Evolutionary conservation across 2,329 filamentous ascomycete species (phyloP).

Genomic region (Alternaria angustiovoidea): DNA sequence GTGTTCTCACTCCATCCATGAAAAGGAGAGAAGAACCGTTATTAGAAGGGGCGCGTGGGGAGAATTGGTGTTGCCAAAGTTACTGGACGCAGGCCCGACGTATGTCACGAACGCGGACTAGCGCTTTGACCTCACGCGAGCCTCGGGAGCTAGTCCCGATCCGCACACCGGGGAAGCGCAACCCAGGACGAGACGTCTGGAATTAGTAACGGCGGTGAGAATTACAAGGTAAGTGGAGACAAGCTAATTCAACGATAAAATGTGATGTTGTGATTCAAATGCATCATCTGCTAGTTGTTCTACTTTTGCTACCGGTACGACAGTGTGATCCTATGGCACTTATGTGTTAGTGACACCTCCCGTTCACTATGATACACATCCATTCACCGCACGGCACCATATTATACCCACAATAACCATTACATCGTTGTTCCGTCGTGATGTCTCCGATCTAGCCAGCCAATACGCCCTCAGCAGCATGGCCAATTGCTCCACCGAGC

Average conservation of each 20-base stretch:
- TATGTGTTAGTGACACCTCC: slow-evolving; percentile 7
- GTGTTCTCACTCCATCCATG: slow-evolving; percentile 42
- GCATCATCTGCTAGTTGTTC: neutral
- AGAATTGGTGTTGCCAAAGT: slow-evolving; percentile 26
- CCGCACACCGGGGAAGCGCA: slow-evolving; percentile 17
- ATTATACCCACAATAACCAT: neutral
- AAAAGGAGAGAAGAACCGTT: slow-evolving; percentile 31
- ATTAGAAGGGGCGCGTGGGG: slow-evolving; percentile 12
- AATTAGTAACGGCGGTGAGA: slow-evolving; percentile 11
- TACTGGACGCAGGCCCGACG: slow-evolving; percentile 19
- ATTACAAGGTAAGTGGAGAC: neutral
- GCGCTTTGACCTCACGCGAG: slow-evolving; percentile 25
- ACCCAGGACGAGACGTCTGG: slow-evolving; percentile 1
- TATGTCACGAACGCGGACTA: slow-evolving; percentile 32
- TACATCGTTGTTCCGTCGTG: neutral
- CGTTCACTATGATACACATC: slow-evolving; percentile 14
- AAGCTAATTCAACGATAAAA: neutral
- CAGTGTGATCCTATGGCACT: slow-evolving; percentile 4
- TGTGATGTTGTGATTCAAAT: neutral
- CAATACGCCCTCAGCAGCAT: slow-evolving; percentile 45
- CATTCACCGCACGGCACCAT: slow-evolving; percentile 17
- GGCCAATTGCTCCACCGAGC: slow-evolving; percentile 66
- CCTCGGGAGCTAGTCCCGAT: slow-evolving; percentile 15
- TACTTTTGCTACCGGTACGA: neutral
- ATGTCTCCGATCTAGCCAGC: slow-evolving; percentile 12